These are phyloP conservation scores for Amesomyces nigricolor DNA, from an alignment of 2,329 filamentous ascomycete species.

Conservation along the genomic window DNA sequence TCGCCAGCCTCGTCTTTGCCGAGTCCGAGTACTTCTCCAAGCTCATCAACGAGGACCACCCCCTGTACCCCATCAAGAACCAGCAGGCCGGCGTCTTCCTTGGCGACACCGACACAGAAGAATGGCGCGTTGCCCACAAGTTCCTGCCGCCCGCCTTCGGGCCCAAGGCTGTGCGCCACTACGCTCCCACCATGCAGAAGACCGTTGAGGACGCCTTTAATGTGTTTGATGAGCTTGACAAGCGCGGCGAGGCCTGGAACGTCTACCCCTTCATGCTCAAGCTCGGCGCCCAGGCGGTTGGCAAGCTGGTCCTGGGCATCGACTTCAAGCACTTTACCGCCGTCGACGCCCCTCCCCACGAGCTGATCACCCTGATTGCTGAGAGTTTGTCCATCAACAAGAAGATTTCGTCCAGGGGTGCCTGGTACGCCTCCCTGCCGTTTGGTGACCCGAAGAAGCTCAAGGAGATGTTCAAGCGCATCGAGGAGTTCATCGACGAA, in stretches of 20 bases:
- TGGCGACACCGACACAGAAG: slow-evolving; percentile 45
- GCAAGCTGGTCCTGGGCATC: slow-evolving; percentile 40
- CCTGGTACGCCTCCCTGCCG: slow-evolving; percentile 51
- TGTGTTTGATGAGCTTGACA: slow-evolving; percentile 47
- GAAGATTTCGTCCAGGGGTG: slow-evolving; percentile 47
- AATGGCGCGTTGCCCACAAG: slow-evolving; percentile 51
- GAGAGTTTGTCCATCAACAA: slow-evolving; percentile 52
- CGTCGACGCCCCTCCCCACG: slow-evolving; percentile 43
- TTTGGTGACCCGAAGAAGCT: slow-evolving; percentile 51
- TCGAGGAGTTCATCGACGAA: slow-evolving; percentile 33
- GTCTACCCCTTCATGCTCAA: slow-evolving; percentile 47
- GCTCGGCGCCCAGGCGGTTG: slow-evolving; percentile 41
- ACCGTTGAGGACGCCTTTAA: slow-evolving; percentile 46
- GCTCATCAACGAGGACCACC: slow-evolving; percentile 45
- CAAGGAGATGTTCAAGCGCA: slow-evolving; percentile 29
- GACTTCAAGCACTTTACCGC: slow-evolving; percentile 42
- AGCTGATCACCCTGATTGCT: slow-evolving; percentile 47
- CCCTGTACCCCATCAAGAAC: slow-evolving; percentile 40
- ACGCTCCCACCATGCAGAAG: slow-evolving; percentile 53
- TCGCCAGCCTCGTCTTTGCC: slow-evolving; percentile 41
- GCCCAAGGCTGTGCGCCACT: slow-evolving; percentile 55
- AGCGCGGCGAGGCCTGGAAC: slow-evolving; percentile 41
- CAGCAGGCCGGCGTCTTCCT: slow-evolving; percentile 39
- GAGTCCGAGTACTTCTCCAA: slow-evolving; percentile 52
- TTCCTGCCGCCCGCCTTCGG: slow-evolving; percentile 54